A percentile compares a stretch with the other conserved stretches of the same genome.
These are phyloP conservation scores for Bolboschoenus planiculmis DNA, from an alignment of 176 grass and related monocot genomes.

Conservation along the genomic window DNA sequence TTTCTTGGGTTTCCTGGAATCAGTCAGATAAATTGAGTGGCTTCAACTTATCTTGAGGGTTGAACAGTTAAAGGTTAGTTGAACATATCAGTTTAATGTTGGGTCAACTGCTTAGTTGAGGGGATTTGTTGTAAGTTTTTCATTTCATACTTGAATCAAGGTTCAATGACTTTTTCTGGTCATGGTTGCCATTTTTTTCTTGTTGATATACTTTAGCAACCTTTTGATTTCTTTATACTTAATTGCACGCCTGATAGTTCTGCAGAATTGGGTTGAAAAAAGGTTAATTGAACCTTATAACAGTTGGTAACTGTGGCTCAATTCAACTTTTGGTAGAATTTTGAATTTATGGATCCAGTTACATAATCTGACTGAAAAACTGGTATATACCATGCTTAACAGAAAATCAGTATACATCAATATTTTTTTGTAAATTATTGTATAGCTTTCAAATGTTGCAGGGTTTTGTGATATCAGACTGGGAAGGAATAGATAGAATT, in stretches of 20 bases:
- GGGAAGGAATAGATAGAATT: slow-evolving; percentile 84
- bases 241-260: background rate
- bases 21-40: background rate
- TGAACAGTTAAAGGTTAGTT: background rate
- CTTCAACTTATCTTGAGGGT: background rate
- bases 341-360: background rate
- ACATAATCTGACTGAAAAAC: background rate
- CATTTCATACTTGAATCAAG: background rate
- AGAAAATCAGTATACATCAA: background rate
- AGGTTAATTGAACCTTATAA: background rate
- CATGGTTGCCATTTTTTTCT: background rate
- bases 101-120: background rate
- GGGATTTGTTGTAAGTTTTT: background rate
- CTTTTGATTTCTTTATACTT: background rate
- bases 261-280: background rate
- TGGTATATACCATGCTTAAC: background rate
- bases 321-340: background rate
- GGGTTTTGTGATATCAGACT: slow-evolving; percentile 98
- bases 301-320: background rate
- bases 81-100: background rate
- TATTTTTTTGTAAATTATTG: background rate
- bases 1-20: background rate
- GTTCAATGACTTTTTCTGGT: background rate
- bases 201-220: background rate
- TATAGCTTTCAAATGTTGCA: slow-evolving; percentile 31